phyloP scores from a whole-genome alignment of 805 yeast genomes.

The Ogataea ramenticola region DNA sequence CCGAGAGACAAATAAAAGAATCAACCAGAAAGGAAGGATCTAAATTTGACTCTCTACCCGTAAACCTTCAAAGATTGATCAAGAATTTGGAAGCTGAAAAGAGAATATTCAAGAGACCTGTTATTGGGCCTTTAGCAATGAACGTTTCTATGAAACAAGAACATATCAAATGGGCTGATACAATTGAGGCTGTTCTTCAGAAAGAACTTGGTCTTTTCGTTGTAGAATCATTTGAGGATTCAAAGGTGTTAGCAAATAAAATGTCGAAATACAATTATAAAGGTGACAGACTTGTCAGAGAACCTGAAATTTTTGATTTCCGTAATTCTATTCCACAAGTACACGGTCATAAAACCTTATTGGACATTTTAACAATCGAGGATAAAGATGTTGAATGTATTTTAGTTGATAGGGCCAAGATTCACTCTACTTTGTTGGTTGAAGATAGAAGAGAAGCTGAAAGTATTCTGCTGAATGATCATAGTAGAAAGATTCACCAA shows the following conservation, averaged over 20 bases:
- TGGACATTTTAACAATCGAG: conserved; percentile 53
- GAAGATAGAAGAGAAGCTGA: conserved; percentile 47
- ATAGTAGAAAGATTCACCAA: conserved; percentile 14
- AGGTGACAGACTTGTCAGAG: conserved; percentile 42
- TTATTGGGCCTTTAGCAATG: conserved; percentile 79
- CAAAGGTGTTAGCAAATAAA: conserved; percentile 31
- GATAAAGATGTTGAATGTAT: conserved; percentile 50
- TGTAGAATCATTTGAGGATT: conserved; percentile 59
- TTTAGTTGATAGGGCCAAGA: conserved; percentile 52
- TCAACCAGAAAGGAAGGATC: conserved; percentile 1
- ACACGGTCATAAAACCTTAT: conserved; percentile 34
- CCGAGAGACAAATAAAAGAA: conserved; percentile 2
- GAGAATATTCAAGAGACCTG: conserved; percentile 28
- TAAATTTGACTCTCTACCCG: background rate
- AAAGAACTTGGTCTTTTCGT: conserved; percentile 53
- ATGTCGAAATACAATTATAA: conserved; percentile 22
- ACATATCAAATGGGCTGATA: conserved; percentile 47
- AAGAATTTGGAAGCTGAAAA: background rate
- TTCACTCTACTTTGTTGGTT: conserved; percentile 54
- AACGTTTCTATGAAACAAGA: conserved; percentile 49
- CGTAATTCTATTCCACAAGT: conserved; percentile 34
- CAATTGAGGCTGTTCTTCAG: conserved; percentile 51
- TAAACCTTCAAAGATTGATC: background rate
- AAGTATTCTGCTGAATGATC: conserved; percentile 26
- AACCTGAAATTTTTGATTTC: conserved; percentile 52